phyloP scores from a whole-genome alignment of 305 asterid species.

The Ruellia speciosa region DNA sequence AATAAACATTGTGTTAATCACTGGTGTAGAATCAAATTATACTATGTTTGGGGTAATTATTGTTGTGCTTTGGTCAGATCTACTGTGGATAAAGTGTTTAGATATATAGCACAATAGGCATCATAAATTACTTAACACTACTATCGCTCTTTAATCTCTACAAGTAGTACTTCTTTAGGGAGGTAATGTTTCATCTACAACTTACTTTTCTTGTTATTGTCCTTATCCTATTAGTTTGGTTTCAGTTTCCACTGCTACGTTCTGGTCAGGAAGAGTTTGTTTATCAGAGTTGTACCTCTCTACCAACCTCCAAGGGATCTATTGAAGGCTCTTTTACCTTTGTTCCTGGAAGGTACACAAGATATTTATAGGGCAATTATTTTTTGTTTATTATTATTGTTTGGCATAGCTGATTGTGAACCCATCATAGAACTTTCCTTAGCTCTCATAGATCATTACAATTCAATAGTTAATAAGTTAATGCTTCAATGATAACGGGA shows the following conservation, averaged over 20 bases:
- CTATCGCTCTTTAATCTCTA: background rate
- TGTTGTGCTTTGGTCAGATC: too few species aligned
- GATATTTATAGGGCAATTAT: conserved; percentile 4
- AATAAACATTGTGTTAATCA: too few species aligned
- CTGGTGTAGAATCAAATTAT: too few species aligned
- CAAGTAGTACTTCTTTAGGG: background rate
- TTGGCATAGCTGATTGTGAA: background rate
- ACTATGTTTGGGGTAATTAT: too few species aligned
- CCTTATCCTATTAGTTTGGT: conserved; percentile 11
- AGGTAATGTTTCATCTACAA: background rate
- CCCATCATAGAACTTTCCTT: background rate
- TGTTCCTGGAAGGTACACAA: conserved; percentile 82
- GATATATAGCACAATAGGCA: background rate
- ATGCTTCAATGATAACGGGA: conserved; percentile 1
- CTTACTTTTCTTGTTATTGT: conserved; percentile 21
- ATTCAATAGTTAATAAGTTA: background rate
- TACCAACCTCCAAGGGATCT: conserved; percentile 47
- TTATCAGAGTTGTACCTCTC: conserved; percentile 66
- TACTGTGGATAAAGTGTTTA: too few species aligned
- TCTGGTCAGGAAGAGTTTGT: conserved; percentile 75
- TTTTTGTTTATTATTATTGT: background rate
- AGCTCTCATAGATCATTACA: background rate
- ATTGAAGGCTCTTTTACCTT: conserved; percentile 78
- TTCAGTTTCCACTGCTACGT: conserved; percentile 74
- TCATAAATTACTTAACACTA: background rate